Evolutionary conservation across 2,329 filamentous ascomycete species (phyloP).

Genomic region (Exophiala xenobiotica): DNA sequence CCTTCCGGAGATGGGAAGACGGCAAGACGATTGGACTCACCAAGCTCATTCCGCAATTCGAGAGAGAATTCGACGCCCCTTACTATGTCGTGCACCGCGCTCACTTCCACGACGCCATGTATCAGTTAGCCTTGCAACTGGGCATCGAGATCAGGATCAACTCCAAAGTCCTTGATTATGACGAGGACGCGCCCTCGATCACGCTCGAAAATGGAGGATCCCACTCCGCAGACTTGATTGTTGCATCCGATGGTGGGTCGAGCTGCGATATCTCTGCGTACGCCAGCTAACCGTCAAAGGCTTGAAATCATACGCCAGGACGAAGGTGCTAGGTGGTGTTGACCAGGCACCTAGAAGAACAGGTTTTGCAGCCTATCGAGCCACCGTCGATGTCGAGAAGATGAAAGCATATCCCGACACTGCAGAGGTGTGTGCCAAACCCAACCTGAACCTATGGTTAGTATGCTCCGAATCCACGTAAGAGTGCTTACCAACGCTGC

Average conservation of each 20-base stretch:
- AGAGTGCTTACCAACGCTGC: not conserved
- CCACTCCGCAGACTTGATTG: slow-evolving; percentile 38
- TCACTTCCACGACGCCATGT: slow-evolving; percentile 25
- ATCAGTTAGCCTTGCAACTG: slow-evolving; percentile 17
- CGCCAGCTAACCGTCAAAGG: slow-evolving; percentile 3
- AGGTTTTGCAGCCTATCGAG: slow-evolving; percentile 26
- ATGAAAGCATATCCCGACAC: slow-evolving; percentile 23
- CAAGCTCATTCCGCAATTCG: slow-evolving; percentile 22
- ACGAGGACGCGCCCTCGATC: slow-evolving; percentile 32
- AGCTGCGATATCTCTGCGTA: not conserved
- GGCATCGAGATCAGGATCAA: slow-evolving; percentile 22
- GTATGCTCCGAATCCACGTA: not conserved
- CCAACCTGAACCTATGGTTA: slow-evolving; percentile 33
- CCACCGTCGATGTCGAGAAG: slow-evolving; percentile 24
- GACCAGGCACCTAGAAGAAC: slow-evolving; percentile 18
- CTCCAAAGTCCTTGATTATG: slow-evolving; percentile 30
- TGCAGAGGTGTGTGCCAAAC: slow-evolving; percentile 16
- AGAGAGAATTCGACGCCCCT: slow-evolving; percentile 24
- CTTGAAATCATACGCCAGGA: slow-evolving; percentile 27
- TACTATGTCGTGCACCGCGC: slow-evolving; percentile 26
- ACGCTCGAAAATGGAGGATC: slow-evolving; percentile 33
- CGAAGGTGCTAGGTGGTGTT: slow-evolving; percentile 26
- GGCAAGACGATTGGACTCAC: slow-evolving; percentile 22
- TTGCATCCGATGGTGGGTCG: slow-evolving; percentile 40
- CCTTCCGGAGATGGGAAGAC: slow-evolving; percentile 23